phyloP scores from a whole-genome alignment of 2,329 filamentous ascomycete genomes.

The Pseudogymnoascus sp. region DNA sequence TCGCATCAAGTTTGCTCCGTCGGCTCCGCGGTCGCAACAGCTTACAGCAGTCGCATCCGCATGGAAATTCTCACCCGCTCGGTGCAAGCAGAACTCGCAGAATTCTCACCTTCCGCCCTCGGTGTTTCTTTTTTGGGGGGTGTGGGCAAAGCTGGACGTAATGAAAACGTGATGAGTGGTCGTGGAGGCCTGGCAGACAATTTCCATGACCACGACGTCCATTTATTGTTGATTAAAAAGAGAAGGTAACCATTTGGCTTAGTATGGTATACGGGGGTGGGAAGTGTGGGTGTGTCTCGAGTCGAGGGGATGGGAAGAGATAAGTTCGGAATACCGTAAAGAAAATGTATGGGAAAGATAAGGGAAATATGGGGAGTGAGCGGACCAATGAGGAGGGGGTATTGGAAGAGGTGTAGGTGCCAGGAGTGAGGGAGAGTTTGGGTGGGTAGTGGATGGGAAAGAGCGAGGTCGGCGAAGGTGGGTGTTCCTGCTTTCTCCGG shows the following conservation, averaged over 20 bases:
- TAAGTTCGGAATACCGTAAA: constrained; percentile 6
- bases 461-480: not conserved
- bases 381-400: not conserved
- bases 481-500: constrained; percentile 7
- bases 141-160: not conserved
- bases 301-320: not conserved
- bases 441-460: not conserved
- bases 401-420: too few species aligned
- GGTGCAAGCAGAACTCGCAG: not conserved
- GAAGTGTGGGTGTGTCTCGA: not conserved
- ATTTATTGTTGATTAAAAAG: constrained; percentile 8
- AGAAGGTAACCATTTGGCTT: not conserved
- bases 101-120: constrained; percentile 4
- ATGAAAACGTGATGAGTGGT: constrained; percentile 5
- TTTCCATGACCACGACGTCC: constrained; percentile 4
- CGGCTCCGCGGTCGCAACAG: not conserved
- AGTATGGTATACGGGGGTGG: not conserved
- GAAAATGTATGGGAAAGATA: constrained; percentile 2
- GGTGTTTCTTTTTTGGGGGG: not conserved
- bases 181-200: not conserved
- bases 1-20: not conserved
- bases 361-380: not conserved
- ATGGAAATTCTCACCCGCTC: not conserved
- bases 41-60: not conserved
- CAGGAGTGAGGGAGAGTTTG: not conserved